These are phyloP conservation scores for Polychytrium aggregatum DNA, from an alignment of 192 early-diverging fungal genomes.

Conservation along the genomic window DNA sequence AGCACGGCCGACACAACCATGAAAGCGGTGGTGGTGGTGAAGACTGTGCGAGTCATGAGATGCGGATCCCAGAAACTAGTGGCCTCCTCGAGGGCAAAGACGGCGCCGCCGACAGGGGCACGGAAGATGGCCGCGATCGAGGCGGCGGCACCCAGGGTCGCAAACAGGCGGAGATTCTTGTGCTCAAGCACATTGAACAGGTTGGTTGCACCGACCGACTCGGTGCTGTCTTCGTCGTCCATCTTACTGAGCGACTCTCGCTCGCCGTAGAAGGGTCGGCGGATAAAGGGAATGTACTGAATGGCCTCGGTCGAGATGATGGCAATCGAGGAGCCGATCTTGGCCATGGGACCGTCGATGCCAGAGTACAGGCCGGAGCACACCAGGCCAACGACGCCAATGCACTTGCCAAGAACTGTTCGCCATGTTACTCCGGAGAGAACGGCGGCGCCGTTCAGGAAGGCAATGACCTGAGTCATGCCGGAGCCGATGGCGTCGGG, in stretches of 20 bases:
- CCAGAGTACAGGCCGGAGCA: slow-evolving; percentile 17
- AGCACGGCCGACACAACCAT: slow-evolving; percentile 16
- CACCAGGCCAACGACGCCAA: slow-evolving; percentile 14
- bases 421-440: slow-evolving; percentile 8
- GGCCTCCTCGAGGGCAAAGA: slow-evolving; percentile 29
- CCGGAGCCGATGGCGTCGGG: slow-evolving; percentile 20
- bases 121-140: slow-evolving; percentile 25
- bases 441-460: slow-evolving; percentile 16
- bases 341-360: slow-evolving; percentile 23
- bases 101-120: slow-evolving; percentile 19
- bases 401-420: slow-evolving; percentile 3
- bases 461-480: slow-evolving; percentile 25
- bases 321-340: slow-evolving; percentile 18
- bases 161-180: slow-evolving; percentile 17
- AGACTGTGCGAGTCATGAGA: slow-evolving; percentile 12
- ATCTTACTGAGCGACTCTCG: too few relatives aligned
- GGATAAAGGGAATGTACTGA: neutral
- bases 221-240: neutral
- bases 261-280: slow-evolving; percentile 15
- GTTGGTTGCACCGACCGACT: slow-evolving; percentile 10
- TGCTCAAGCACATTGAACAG: slow-evolving; percentile 16
- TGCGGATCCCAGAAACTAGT: slow-evolving; percentile 22
- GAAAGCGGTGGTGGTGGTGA: slow-evolving; percentile 18
- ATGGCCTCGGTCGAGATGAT: slow-evolving; percentile 8
- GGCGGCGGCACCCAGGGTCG: slow-evolving; percentile 23